phyloP scores from a whole-genome alignment of 768 basidiomycete species.

The Boletus vinaceobasis region DNA sequence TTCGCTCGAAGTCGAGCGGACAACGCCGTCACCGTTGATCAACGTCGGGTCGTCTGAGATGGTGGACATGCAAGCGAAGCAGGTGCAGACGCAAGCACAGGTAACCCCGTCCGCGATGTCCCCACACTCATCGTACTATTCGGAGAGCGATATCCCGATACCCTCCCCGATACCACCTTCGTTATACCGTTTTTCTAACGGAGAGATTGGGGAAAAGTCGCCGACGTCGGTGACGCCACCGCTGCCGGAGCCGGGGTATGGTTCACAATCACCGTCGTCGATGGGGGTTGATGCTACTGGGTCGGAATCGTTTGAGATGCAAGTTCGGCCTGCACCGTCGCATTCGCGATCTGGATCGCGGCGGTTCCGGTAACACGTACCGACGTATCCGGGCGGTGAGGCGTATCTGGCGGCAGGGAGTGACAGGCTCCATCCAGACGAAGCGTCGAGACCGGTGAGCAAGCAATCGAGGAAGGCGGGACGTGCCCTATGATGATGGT shows the following conservation, averaged over 20 bases:
- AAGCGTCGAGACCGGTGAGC: conserved; percentile 1
- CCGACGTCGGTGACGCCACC: conserved; percentile 3
- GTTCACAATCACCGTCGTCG: not conserved
- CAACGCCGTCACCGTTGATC: conserved; percentile 10
- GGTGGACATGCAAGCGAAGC: conserved; percentile 10
- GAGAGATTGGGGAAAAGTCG: conserved; percentile 40
- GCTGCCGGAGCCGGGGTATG: not conserved
- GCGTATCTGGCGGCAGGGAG: not conserved
- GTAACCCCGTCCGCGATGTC: conserved; percentile 40
- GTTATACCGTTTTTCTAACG: conserved; percentile 43
- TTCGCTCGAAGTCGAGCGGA: conserved; percentile 1
- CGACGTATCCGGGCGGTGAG: not conserved
- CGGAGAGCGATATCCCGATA: conserved; percentile 45
- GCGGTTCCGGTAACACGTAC: not conserved
- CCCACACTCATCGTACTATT: conserved; percentile 57
- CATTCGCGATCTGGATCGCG: conserved; percentile 8
- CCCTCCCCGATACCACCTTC: conserved; percentile 59
- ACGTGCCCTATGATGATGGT: conserved; percentile 16
- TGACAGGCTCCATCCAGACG: not conserved
- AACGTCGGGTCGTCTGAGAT: conserved; percentile 12
- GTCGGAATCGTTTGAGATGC: conserved; percentile 39
- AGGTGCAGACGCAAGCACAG: conserved; percentile 4
- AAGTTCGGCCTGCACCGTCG: conserved; percentile 27
- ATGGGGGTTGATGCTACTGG: not conserved
- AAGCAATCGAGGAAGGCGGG: conserved; percentile 19